Evolutionary conservation across 805 yeast genomes (phyloP), one percentile per base, ranked within the genome.

Genomic region (Suhomyces sp.): DNA sequence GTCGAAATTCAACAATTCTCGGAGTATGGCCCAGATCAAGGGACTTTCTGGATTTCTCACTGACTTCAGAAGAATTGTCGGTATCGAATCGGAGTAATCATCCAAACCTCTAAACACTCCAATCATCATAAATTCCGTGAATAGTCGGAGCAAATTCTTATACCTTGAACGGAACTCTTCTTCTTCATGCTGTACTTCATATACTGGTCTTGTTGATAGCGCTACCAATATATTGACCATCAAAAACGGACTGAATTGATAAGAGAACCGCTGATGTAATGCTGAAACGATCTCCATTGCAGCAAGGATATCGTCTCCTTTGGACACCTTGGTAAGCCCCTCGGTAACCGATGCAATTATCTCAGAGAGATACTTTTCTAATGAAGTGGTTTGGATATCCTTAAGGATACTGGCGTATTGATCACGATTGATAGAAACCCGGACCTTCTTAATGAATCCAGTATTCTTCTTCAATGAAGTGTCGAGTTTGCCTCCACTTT

Each of bases 381-480:
- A 61, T 2, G 90, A 76, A 4, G 83, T 60, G 7, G 79, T 67
- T 3, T 61, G 50, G 27, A 88, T 69, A 39, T 87, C 95, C 35
- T 76, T 74, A 24, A 86, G 39, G 2, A 84, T 57, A 6, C 70
- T 53, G 1, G 53, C 46, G 27, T 47, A 51, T 25, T 70, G 70
- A 5, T 81, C 90, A 25, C 69, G 70, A 24, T 65, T 72, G 16
- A 88, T 56, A 2, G 80, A 67, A 2, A 73, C 65, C 43, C 80
- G 72, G 33, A 88, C 53, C 47, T 82, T 83, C 53, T 81, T 83
- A 33, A 88, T 79, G 50, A 86, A 84, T 0, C 88, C 83, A 3
- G 87, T 77, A 53, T 90, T 86, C 55, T 82, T 85, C 65, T 88
- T 88, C 45, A 88, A 65, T 38, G 90, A 82, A 0, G 95, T 67